Conservation (phyloP, 2,329 filamentous ascomycete species). For the Monosporascus cannonballus region DNA sequence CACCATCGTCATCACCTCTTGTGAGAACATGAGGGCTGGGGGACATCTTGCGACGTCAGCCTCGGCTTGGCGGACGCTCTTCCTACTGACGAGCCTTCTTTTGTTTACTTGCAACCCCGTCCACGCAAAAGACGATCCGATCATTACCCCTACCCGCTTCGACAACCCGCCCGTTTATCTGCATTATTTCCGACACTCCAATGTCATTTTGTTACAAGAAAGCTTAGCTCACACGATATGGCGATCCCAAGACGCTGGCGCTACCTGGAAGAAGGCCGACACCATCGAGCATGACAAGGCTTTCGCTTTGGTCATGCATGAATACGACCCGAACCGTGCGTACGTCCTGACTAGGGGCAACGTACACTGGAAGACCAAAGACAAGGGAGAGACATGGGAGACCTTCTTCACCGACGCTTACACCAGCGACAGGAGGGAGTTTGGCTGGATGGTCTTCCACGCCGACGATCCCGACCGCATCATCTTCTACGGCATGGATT, state of each 20-base stretch:
- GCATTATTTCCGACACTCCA: conserved; percentile 87
- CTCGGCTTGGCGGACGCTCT: conserved; percentile 31
- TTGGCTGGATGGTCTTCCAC: conserved; percentile 66
- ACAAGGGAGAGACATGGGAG: conserved; percentile 77
- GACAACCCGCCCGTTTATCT: conserved; percentile 61
- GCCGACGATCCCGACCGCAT: conserved; percentile 78
- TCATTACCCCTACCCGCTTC: conserved; percentile 60
- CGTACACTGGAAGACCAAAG: conserved; percentile 75
- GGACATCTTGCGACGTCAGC: conserved; percentile 39
- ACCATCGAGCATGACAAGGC: conserved; percentile 59
- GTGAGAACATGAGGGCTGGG: conserved; percentile 50
- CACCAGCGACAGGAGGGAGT: conserved; percentile 46
- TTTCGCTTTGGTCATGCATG: conserved; percentile 65
- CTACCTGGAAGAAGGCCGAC: conserved; percentile 63
- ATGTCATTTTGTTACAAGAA: conserved; percentile 74
- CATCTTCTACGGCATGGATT: conserved; percentile 73
- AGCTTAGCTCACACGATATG: conserved; percentile 57
- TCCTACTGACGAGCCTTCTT: conserved; percentile 29
- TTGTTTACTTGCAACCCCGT: conserved; percentile 22
- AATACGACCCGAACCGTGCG: conserved; percentile 71
- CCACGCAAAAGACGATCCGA: conserved; percentile 57
- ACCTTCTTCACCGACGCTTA: conserved; percentile 59
- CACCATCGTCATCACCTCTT: conserved; percentile 17
- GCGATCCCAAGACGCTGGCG: conserved; percentile 76
- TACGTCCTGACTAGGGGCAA: conserved; percentile 67